phyloP scores from a whole-genome alignment of 805 yeast species.

The Ogataea paraovalis region DNA sequence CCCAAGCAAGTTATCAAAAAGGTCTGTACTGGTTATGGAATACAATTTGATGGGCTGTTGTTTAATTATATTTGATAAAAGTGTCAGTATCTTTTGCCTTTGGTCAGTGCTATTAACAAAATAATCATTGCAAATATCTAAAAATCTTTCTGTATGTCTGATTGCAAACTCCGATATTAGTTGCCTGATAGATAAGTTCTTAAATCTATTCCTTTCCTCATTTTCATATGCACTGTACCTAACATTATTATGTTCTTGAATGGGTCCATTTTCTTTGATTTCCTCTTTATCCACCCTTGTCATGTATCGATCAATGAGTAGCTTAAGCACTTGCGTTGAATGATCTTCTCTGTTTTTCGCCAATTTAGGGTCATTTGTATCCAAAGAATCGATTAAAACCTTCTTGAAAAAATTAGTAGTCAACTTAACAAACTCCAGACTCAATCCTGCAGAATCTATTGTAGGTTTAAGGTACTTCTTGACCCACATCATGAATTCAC shows the following conservation, averaged over 20 bases:
- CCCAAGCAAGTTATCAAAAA: slow-evolving; percentile 40
- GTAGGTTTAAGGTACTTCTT: slow-evolving; percentile 45
- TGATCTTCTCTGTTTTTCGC: slow-evolving; percentile 6
- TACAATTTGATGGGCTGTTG: slow-evolving; percentile 18
- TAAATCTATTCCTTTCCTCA: slow-evolving; percentile 48
- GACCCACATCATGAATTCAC: slow-evolving; percentile 45
- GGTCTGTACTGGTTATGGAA: slow-evolving; percentile 31
- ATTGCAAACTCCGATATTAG: slow-evolving; percentile 41
- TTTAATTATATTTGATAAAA: slow-evolving; percentile 31
- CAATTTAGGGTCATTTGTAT: slow-evolving; percentile 7
- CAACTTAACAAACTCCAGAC: slow-evolving; percentile 27
- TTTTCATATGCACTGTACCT: slow-evolving; percentile 16
- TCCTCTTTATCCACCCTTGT: slow-evolving; percentile 18
- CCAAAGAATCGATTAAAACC: slow-evolving; percentile 2
- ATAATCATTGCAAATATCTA: slow-evolving; percentile 34
- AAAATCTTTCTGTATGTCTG: slow-evolving; percentile 34
- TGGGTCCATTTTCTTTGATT: slow-evolving; percentile 9
- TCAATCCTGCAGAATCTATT: slow-evolving; percentile 55
- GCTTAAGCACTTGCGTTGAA: slow-evolving; percentile 16
- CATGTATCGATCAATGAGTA: slow-evolving; percentile 21
- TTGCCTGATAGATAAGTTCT: slow-evolving; percentile 39
- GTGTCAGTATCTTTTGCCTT: slow-evolving; percentile 37
- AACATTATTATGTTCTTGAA: background rate
- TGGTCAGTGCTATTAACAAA: slow-evolving; percentile 28
- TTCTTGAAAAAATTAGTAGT: slow-evolving; percentile 8